These are phyloP conservation scores for Lepiota venenata DNA, from an alignment of 768 basidiomycete genomes.

Conservation along the genomic window DNA sequence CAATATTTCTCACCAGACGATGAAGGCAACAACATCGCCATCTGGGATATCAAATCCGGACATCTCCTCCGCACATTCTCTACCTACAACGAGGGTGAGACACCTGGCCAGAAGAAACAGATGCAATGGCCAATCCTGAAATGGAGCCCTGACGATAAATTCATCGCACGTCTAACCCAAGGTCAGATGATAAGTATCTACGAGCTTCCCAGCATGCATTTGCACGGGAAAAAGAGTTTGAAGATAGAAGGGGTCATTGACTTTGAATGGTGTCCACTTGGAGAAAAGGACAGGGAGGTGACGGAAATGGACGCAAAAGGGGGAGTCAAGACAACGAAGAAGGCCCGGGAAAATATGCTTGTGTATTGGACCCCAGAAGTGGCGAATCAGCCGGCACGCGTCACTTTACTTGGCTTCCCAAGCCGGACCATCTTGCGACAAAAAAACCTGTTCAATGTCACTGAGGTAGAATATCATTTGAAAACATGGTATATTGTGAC, in stretches of 20 bases:
- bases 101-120: conserved; percentile 63
- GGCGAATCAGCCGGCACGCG: conserved; percentile 92
- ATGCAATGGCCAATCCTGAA: conserved; percentile 95
- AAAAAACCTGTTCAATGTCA: conserved; percentile 97
- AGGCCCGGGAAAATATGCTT: conserved; percentile 84
- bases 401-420: conserved; percentile 90
- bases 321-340: conserved; percentile 50
- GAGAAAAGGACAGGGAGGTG: conserved; percentile 85
- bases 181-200: conserved; percentile 96
- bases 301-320: conserved; percentile 47
- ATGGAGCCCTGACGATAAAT: conserved; percentile 97
- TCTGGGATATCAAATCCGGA: conserved; percentile 98
- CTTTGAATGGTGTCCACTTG: conserved; percentile 97
- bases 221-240: conserved; percentile 94
- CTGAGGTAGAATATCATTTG: conserved; percentile 65
- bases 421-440: conserved; percentile 79
- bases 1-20: conserved; percentile 91
- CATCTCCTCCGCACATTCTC: conserved; percentile 91
- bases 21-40: conserved; percentile 93
- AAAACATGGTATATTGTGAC: neutral
- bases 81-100: conserved; percentile 55
- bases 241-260: conserved; percentile 98
- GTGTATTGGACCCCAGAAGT: conserved; percentile 99
- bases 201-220: conserved; percentile 90
- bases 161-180: conserved; percentile 83